Conservation (phyloP, 2,329 filamentous ascomycete species). For the Cercospora zeina region DNA sequence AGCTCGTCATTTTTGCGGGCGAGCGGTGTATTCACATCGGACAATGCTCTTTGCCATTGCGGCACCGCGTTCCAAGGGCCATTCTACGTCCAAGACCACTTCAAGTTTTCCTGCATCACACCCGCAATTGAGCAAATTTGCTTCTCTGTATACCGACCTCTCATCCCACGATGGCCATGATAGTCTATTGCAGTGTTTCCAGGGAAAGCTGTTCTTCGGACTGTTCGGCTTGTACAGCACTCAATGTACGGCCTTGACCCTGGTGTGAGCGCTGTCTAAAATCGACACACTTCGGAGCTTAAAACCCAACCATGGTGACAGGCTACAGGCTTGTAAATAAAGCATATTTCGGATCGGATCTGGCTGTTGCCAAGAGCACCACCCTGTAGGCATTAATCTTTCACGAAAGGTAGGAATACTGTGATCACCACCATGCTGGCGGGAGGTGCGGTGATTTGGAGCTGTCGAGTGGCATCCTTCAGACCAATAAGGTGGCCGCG, state of each 20-base stretch:
- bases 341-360: neutral
- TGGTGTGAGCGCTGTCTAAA: neutral
- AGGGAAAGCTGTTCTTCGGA: neutral
- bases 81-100: neutral
- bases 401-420: neutral
- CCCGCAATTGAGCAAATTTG: neutral
- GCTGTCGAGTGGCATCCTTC: neutral
- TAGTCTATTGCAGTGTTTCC: neutral
- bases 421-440: neutral
- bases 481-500: neutral
- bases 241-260: neutral
- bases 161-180: neutral
- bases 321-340: neutral
- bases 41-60: neutral
- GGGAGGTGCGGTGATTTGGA: neutral
- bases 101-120: neutral
- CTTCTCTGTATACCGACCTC: neutral
- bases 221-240: neutral
- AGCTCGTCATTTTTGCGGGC: neutral
- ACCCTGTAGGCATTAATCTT: neutral
- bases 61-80: neutral
- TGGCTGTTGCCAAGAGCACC: neutral
- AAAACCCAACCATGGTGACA: neutral
- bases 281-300: neutral
- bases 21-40: neutral